Conservation (phyloP, 2,329 filamentous ascomycete genomes). For the Colletotrichum karsti region DNA sequence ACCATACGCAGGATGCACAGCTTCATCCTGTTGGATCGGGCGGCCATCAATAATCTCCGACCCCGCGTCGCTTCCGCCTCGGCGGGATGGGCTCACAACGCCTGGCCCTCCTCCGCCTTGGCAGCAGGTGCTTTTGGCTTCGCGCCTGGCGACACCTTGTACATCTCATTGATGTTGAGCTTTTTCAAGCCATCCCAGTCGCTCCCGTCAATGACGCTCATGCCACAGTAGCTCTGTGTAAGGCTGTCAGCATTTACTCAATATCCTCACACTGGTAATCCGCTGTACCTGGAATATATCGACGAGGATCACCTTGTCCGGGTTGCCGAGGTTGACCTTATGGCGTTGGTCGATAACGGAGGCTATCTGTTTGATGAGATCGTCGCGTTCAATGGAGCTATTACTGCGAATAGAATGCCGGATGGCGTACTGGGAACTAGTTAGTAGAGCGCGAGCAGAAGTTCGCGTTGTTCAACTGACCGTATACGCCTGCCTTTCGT, state of each 20-base stretch:
- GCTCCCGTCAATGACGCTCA: slow-evolving; percentile 76
- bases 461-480: slow-evolving; percentile 44
- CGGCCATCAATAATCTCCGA: not conserved
- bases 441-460: not conserved
- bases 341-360: slow-evolving; percentile 71
- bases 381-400: slow-evolving; percentile 71
- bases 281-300: slow-evolving; percentile 87
- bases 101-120: not conserved
- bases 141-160: slow-evolving; percentile 44
- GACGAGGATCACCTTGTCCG: slow-evolving; percentile 81
- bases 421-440: slow-evolving; percentile 75
- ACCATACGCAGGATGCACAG: not conserved
- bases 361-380: slow-evolving; percentile 77
- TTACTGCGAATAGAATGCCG: slow-evolving; percentile 81
- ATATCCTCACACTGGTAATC: too few relatives aligned
- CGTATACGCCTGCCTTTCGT: slow-evolving; percentile 41
- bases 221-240: slow-evolving; percentile 75
- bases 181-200: slow-evolving; percentile 80
- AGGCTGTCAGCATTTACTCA: too few relatives aligned
- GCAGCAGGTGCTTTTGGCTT: not conserved
- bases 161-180: slow-evolving; percentile 82
- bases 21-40: not conserved
- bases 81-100: not conserved
- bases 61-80: not conserved
- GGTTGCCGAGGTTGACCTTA: slow-evolving; percentile 80